Conservation (phyloP, 192 early-diverging fungal genomes). For the Backusella tarrabulga region DNA sequence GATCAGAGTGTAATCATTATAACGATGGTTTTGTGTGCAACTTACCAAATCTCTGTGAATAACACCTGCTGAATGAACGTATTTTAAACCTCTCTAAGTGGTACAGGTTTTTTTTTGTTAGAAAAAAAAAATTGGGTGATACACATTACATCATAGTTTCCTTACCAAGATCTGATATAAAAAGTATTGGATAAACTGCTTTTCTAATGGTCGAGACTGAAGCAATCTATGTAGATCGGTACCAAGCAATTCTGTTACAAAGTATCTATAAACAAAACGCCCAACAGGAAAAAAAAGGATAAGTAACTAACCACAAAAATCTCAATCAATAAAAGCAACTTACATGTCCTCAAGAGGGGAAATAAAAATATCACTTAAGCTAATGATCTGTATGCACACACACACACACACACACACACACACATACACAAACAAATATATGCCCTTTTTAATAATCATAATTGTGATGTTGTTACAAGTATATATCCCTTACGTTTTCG, state of each 20-base stretch:
- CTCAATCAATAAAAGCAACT: conserved; percentile 19
- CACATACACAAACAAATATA: not conserved
- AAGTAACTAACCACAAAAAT: not conserved
- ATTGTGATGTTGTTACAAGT: not conserved
- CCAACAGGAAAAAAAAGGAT: not conserved
- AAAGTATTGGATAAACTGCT: conserved; percentile 97
- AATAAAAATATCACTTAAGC: conserved; percentile 90
- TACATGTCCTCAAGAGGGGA: conserved; percentile 89
- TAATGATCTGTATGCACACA: conserved; percentile 66
- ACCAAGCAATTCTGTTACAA: conserved; percentile 95
- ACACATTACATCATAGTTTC: conserved; percentile 17
- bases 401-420: not conserved
- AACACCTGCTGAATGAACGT: conserved; percentile 93
- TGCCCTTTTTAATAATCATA: not conserved
- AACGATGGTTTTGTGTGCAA: not conserved
- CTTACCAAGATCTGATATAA: conserved; percentile 89
- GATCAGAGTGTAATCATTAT: not conserved
- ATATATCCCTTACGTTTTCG: conserved; percentile 68
- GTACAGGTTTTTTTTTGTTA: conserved; percentile 9
- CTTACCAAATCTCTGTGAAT: conserved; percentile 88
- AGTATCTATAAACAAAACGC: conserved; percentile 57
- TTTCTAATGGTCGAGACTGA: conserved; percentile 86
- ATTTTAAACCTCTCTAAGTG: conserved; percentile 75
- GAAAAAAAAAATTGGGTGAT: conserved; percentile 2
- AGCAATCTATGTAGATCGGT: conserved; percentile 93